phyloP scores from a whole-genome alignment of 768 basidiomycete species.

The Lentinula aciculospora region DNA sequence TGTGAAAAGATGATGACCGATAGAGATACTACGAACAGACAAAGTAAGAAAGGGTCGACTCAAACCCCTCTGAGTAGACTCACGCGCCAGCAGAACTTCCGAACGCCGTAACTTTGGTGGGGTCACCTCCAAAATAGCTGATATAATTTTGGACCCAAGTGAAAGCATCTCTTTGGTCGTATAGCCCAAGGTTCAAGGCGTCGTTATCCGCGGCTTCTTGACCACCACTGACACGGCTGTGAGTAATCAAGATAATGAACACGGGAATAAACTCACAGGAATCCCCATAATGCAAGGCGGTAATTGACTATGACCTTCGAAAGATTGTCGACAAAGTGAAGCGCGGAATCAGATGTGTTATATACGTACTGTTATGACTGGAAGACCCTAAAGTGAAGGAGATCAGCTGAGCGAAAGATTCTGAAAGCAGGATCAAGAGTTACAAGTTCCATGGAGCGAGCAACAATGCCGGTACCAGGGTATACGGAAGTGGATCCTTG shows the following conservation, averaged over 20 bases:
- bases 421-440: not conserved
- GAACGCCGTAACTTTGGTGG: constrained; percentile 19
- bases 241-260: too few species aligned
- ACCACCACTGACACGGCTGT: constrained; percentile 8
- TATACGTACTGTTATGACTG: not conserved
- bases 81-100: constrained; percentile 1
- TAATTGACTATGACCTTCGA: not conserved
- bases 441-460: not conserved
- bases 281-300: constrained; percentile 3
- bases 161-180: constrained; percentile 19
- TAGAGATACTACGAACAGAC: not conserved
- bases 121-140: constrained; percentile 37
- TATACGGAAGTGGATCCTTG: not conserved
- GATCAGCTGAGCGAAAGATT: too few species aligned
- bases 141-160: constrained; percentile 38
- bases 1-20: not conserved
- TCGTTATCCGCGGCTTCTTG: constrained; percentile 17
- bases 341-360: not conserved
- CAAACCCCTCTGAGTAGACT: not conserved
- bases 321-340: not conserved
- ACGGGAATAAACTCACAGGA: not conserved
- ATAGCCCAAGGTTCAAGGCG: constrained; percentile 20
- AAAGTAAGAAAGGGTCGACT: not conserved
- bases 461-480: not conserved
- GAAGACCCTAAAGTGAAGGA: not conserved